A percentile compares a stretch with the other conserved stretches of the same genome.
These are phyloP conservation scores for Lentinula raphanica DNA, from an alignment of 768 basidiomycete genomes.

Conservation along the genomic window DNA sequence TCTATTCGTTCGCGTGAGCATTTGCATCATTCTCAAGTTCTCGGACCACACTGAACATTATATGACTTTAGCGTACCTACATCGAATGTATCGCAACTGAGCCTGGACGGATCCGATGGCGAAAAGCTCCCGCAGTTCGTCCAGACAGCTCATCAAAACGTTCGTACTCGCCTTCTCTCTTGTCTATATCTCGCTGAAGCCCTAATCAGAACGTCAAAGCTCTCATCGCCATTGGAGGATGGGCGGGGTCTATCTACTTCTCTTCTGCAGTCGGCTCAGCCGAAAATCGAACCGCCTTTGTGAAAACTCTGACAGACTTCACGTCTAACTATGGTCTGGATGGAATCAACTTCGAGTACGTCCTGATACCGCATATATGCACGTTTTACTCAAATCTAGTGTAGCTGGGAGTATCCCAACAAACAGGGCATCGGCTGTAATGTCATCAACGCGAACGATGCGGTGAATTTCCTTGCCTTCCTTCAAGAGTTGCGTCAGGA, in stretches of 20 bases:
- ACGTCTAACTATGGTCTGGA: constrained; percentile 51
- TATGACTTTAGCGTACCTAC: constrained; percentile 28
- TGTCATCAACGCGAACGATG: constrained; percentile 52
- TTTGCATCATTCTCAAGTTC: constrained; percentile 22
- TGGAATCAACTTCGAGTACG: constrained; percentile 53
- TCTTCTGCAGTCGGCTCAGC: constrained; percentile 57
- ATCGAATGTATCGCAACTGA: constrained; percentile 26
- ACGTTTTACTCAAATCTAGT: not conserved
- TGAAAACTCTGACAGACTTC: constrained; percentile 47
- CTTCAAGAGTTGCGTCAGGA: constrained; percentile 63
- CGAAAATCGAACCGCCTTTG: constrained; percentile 58
- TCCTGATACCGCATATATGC: not conserved
- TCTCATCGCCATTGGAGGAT: constrained; percentile 62
- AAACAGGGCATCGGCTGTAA: constrained; percentile 72
- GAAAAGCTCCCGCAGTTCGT: constrained; percentile 54
- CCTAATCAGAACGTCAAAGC: constrained; percentile 47
- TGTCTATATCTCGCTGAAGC: not conserved
- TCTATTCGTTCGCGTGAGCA: constrained; percentile 67
- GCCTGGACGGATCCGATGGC: constrained; percentile 40
- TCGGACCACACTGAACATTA: not conserved
- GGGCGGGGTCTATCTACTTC: constrained; percentile 30
- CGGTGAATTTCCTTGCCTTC: constrained; percentile 72
- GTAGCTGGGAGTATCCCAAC: constrained; percentile 9
- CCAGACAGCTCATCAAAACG: constrained; percentile 35
- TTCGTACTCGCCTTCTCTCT: constrained; percentile 16